Conservation (phyloP, 2,329 filamentous ascomycete species). For the Aspergillus pseudotamarii region DNA sequence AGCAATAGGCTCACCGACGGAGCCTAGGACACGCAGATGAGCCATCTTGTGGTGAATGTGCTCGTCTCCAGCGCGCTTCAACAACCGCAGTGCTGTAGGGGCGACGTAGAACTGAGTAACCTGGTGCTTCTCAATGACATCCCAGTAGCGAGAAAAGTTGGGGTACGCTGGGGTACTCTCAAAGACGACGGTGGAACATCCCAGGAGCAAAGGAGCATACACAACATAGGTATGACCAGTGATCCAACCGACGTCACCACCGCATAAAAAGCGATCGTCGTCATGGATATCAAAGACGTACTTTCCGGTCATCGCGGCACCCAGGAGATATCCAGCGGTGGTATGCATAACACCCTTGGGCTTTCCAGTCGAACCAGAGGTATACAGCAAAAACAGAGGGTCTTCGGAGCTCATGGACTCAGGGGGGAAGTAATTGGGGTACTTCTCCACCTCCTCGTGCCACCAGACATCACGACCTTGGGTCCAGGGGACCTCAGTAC, state of each 20-base stretch:
- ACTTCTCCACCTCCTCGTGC: conserved; percentile 98
- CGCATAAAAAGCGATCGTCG: conserved; percentile 92
- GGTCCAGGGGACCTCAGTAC: conserved; percentile 89
- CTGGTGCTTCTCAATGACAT: conserved; percentile 91
- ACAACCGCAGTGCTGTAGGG: conserved; percentile 84
- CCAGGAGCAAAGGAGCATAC: conserved; percentile 89
- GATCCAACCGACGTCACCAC: conserved; percentile 98
- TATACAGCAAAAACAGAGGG: conserved; percentile 96
- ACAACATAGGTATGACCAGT: conserved; percentile 98
- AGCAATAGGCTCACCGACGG: conserved; percentile 95
- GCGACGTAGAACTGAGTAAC: conserved; percentile 99
- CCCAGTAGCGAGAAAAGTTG: conserved; percentile 98
- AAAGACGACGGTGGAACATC: conserved; percentile 93
- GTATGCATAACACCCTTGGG: conserved; percentile 99
- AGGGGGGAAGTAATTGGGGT: conserved; percentile 86
- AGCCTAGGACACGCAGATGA: conserved; percentile 84
- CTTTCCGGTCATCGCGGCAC: conserved; percentile 90
- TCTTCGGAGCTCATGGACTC: conserved; percentile 92
- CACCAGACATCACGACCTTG: conserved; percentile 91
- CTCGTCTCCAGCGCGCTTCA: conserved; percentile 94
- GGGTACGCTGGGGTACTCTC: conserved; percentile 97
- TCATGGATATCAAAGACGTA: conserved; percentile 99
- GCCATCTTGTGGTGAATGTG: conserved; percentile 90
- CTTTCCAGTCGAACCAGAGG: conserved; percentile 96
- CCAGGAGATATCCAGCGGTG: conserved; percentile 91